Conservation (phyloP, 164 flowering plant species). For the Chimonanthus praecox region DNA sequence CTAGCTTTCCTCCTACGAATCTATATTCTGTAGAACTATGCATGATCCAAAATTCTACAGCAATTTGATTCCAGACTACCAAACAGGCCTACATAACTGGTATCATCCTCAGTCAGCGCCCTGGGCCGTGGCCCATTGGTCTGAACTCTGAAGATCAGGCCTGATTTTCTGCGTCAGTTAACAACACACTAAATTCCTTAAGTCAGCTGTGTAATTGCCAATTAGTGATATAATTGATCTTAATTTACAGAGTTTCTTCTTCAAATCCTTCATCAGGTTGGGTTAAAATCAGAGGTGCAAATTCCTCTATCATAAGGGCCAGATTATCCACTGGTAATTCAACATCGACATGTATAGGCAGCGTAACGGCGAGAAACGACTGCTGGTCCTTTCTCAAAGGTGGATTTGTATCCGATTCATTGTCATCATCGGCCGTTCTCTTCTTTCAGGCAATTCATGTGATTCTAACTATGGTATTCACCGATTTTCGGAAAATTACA, state of each 20-base stretch:
- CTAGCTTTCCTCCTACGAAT: too few relatives aligned
- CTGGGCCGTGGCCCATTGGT: too few relatives aligned
- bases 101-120: too few relatives aligned
- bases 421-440: constrained; percentile 36
- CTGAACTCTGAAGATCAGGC: too few relatives aligned
- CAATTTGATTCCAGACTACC: too few relatives aligned
- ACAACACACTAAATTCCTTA: too few relatives aligned
- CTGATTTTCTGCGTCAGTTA: too few relatives aligned
- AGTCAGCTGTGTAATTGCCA: too few relatives aligned
- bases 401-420: constrained; percentile 56
- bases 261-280: constrained; percentile 42
- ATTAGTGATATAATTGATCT: too few relatives aligned
- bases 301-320: constrained; percentile 48
- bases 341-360: constrained; percentile 47
- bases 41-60: too few relatives aligned
- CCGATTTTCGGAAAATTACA: neutral
- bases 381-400: constrained; percentile 99
- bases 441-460: constrained; percentile 47
- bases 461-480: neutral
- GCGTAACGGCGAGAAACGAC: constrained; percentile 50
- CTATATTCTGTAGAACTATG: too few relatives aligned
- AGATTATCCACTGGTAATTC: constrained; percentile 36
- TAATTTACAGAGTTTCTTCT: neutral
- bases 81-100: too few relatives aligned
- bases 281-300: constrained; percentile 59